Evolutionary conservation across 805 yeast species (phyloP).

Genomic region (Candida boleticola): DNA sequence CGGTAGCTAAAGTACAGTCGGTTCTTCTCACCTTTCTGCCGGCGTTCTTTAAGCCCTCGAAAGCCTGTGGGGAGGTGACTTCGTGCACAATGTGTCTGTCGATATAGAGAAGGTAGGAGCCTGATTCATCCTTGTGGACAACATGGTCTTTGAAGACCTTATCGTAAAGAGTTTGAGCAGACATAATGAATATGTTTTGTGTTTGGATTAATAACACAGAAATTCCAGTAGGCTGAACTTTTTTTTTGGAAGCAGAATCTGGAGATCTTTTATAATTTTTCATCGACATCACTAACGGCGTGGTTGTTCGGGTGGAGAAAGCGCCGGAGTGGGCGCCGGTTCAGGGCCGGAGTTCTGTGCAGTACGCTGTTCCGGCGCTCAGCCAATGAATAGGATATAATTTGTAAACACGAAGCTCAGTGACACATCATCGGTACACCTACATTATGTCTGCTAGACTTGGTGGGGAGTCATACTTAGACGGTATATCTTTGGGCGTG

Average conservation of each 20-base stretch:
- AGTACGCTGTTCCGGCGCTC: not conserved
- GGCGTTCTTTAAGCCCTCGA: conserved; percentile 89
- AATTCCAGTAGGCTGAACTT: too few relatives aligned
- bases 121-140: conserved; percentile 85
- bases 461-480: not conserved
- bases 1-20: conserved; percentile 93
- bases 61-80: conserved; percentile 99
- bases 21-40: conserved; percentile 86
- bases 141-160: conserved; percentile 94
- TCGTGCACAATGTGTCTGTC: conserved; percentile 98
- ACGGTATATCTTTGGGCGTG: too few relatives aligned
- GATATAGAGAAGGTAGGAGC: conserved; percentile 82
- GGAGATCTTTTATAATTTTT: conserved; percentile 4
- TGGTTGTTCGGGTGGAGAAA: not conserved
- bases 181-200: conserved; percentile 10
- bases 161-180: conserved; percentile 83
- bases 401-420: not conserved
- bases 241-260: too few relatives aligned
- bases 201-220: not conserved
- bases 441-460: not conserved
- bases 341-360: conserved; percentile 1
- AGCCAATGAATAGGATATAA: not conserved
- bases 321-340: not conserved
- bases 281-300: conserved; percentile 1
- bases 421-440: conserved; percentile 3